phyloP scores from a whole-genome alignment of 352 stramenopile genomes.

The Phytophthora hybrid region DNA sequence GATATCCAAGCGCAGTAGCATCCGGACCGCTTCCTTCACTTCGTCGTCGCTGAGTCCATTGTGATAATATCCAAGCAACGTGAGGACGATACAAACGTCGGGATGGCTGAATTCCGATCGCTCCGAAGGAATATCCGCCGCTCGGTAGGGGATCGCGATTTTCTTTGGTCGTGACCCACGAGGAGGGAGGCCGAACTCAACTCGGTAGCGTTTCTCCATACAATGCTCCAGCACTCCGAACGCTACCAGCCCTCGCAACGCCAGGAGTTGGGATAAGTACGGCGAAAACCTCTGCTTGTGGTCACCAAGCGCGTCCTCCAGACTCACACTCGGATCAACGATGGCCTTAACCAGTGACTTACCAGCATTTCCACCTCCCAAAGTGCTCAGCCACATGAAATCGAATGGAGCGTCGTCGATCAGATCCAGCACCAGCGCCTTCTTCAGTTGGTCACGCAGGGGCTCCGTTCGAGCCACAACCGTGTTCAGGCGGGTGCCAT shows the following conservation, averaged over 20 bases:
- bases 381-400: constrained; percentile 65
- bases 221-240: constrained; percentile 84
- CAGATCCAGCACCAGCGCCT: constrained; percentile 65
- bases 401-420: constrained; percentile 68
- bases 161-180: constrained; percentile 54
- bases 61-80: constrained; percentile 89
- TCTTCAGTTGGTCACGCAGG: constrained; percentile 36
- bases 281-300: constrained; percentile 10
- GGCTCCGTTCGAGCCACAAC: constrained; percentile 19
- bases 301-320: constrained; percentile 31
- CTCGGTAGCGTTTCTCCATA: constrained; percentile 87
- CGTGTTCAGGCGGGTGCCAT: constrained; percentile 52
- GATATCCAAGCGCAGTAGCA: constrained; percentile 66
- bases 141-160: constrained; percentile 52
- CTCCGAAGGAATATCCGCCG: constrained; percentile 82
- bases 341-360: constrained; percentile 43
- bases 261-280: constrained; percentile 57
- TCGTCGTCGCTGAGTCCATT: constrained; percentile 63
- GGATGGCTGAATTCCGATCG: constrained; percentile 91
- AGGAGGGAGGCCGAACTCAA: constrained; percentile 79
- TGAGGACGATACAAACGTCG: constrained; percentile 85
- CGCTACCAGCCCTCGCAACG: constrained; percentile 76
- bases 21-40: constrained; percentile 54
- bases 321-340: constrained; percentile 40
- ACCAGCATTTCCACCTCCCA: constrained; percentile 42